Base-by-base conservation (phyloP, 202 grass and related monocot genomes). In the Schoenoplectus triqueter region DNA sequence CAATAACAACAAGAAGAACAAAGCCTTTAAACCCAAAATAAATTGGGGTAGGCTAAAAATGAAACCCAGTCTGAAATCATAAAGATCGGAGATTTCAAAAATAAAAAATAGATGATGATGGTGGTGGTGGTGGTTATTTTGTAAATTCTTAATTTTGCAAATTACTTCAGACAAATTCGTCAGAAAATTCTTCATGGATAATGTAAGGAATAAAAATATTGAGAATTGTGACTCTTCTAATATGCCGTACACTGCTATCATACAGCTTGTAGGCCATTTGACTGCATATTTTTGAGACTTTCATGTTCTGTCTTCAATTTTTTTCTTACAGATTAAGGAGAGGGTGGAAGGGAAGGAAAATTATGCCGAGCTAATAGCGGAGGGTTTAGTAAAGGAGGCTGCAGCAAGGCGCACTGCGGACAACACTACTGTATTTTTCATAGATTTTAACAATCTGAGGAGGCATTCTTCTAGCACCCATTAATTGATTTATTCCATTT, bases 401-500 rank as follows among this genome's bases (percentile, higher is more conserved):
- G 89, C 85, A 74, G 86, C 39, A 63, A 82, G 90, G 81, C 81
- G 87, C 70, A 98, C 95, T 51, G 89, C 89, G 81, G 95, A 95
- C 82, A 98, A 93, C 57, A 95, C 95, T 54, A 92, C 89, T 20
- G 57, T 98, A 78, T 83, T 98, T 85, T 95, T 92, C 78, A 75
- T 98, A 92, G 95, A 95, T 92, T 95, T 98, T 50, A 85, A 93
- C 82, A 63, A 85, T 42, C 82, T 93, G 78, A 89, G 89, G 91
- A 95, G 84, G 69, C 60, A 91, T 84, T 87, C 84, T 67, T 89
- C 84, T 92, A 88, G 70, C 41, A 71, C 55, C 77, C 82, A 78
- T 76, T 87, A 85, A 90, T 71, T 66, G 74, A 80, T 84, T 84
- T 5, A 60, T 80, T 74, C 57, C 0, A 17, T 78, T 78, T 78